Conservation (phyloP, 129 eudicot genomes). For the Sambucus nigra region DNA sequence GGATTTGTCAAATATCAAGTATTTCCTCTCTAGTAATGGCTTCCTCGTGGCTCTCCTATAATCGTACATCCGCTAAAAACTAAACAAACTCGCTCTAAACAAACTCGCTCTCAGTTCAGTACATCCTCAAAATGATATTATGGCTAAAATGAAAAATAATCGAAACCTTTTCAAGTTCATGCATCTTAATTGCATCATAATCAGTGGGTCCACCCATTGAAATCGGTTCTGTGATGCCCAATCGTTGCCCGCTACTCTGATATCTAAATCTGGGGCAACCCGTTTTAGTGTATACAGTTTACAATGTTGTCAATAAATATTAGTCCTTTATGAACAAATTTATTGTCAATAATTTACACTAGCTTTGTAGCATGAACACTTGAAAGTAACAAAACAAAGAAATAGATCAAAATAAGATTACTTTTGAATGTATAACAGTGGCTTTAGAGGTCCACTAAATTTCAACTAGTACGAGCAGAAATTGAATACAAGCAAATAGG, state of each 20-base stretch:
- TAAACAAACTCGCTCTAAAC: no score
- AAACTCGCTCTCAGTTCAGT: conserved; percentile 1
- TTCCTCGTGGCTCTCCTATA: conserved; percentile 87
- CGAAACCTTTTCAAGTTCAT: conserved; percentile 81
- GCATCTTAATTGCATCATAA: conserved; percentile 52
- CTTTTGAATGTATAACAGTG: conserved; percentile 17
- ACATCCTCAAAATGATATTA: conserved; percentile 1
- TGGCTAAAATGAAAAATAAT: background rate
- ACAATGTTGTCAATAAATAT: conserved; percentile 10
- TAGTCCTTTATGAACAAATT: conserved; percentile 14
- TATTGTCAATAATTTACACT: conserved; percentile 10
- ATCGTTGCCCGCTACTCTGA: conserved; percentile 32
- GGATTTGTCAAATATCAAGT: no score
- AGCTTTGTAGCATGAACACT: conserved; percentile 19
- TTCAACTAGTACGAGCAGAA: background rate
- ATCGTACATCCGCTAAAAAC: conserved; percentile 75
- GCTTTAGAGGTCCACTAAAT: conserved; percentile 18
- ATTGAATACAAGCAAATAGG: conserved; percentile 11
- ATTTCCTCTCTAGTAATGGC: conserved; percentile 89
- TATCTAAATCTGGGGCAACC: conserved; percentile 31
- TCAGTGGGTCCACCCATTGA: conserved; percentile 88
- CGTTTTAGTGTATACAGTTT: conserved; percentile 21
- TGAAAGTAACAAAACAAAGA: conserved; percentile 12
- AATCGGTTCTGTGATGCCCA: conserved; percentile 79
- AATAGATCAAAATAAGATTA: conserved; percentile 22